Conservation (phyloP, 176 grass and related monocot species). For the Aegilops umbellulata region DNA sequence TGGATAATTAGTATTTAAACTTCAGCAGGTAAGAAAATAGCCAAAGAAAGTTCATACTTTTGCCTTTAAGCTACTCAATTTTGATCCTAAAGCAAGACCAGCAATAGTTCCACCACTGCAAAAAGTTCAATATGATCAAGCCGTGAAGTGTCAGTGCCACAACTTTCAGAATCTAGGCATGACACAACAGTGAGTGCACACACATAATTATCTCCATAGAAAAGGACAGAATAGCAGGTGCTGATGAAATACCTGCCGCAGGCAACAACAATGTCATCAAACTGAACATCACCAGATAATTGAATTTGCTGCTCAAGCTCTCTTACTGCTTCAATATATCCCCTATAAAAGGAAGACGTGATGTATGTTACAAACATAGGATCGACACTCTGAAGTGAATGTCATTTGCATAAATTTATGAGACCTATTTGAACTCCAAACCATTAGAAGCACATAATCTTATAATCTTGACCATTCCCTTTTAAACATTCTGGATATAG, state of each 20-base stretch:
- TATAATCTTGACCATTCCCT: background rate
- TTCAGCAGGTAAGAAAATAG: constrained; percentile 20
- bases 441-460: background rate
- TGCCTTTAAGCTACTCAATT: constrained; percentile 80
- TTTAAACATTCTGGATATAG: background rate
- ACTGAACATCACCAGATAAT: constrained; percentile 43
- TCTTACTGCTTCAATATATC: constrained; percentile 90
- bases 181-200: background rate
- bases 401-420: background rate
- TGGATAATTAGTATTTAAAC: constrained; percentile 25
- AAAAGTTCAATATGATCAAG: constrained; percentile 26
- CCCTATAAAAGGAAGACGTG: constrained; percentile 51
- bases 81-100: constrained; percentile 86
- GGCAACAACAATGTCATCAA: constrained; percentile 91
- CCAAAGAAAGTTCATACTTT: constrained; percentile 55
- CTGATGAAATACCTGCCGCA: constrained; percentile 76
- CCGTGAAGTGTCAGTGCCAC: background rate
- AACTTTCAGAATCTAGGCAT: constrained; percentile 2
- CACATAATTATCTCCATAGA: background rate
- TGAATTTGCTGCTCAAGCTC: constrained; percentile 84
- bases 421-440: background rate
- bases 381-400: background rate
- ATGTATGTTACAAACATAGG: background rate
- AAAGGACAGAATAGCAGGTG: background rate
- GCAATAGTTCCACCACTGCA: constrained; percentile 96